Evolutionary conservation across 148 eudicot species (phyloP), one percentile per base, ranked within the genome.

Genomic region (Diospyros kaki): DNA sequence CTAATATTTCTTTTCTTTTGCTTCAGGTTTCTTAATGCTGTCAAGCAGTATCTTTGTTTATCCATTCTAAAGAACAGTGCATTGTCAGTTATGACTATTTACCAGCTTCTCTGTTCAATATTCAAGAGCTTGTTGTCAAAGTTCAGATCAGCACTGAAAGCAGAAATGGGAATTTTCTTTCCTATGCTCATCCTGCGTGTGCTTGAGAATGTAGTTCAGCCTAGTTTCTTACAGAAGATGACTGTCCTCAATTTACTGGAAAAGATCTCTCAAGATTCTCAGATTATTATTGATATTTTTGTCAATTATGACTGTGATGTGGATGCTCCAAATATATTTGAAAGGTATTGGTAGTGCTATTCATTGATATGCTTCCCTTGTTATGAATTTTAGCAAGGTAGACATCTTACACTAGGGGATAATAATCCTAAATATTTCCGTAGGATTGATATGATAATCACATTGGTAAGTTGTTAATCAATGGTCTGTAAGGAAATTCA

Each of bases 261-360:
- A 80, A 89, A 89, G 88, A 93, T 93, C 72, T 92, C 91, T 70
- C 86, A 88, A 77, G 99, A 95, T 85, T 78, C 99, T 10, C 93
- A 90, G 86, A 81, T 95, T 59, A 71, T 93, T 15, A 78, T 95
- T 78, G 99, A 95, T 77, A 81, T 89, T 73, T 95, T 90, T 86
- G 99, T 95, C 76, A 95, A 95, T 83, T 95, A 95, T 73, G 99
- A 95, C 69, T 95, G 99, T 81, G 99, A 95, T 81, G 86, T 93
- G 76, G 99, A 95, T 82, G 91, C 97, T 79, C 96, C 97, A 54
- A 95, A 95, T 84, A 91, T 93, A 64, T 95, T 89, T 85, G 99
- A 95, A 87, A 92, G 99, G 99, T 95, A 93, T 71, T 18, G 73
- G 42, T 43, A 46, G 51, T 77, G 58, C 76, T 69, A 66, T 66